Evolutionary conservation across 805 yeast species (phyloP).

Genomic region (Naumovozyma baii): DNA sequence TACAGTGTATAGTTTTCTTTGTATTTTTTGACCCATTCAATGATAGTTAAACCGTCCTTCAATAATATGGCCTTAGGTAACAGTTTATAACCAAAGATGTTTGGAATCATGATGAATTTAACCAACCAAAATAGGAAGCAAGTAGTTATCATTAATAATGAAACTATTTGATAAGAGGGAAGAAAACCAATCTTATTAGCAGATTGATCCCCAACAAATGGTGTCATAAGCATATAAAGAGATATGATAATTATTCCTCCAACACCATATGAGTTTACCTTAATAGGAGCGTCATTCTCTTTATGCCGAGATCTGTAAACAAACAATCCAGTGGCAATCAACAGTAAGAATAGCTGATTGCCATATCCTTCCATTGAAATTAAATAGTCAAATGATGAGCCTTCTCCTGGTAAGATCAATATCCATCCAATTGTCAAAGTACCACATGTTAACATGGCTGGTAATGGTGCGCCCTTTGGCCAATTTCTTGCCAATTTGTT

Average conservation of each 20-base stretch:
- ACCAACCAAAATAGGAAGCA: constrained; percentile 49
- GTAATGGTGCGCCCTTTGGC: constrained; percentile 49
- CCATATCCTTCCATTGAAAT: constrained; percentile 41
- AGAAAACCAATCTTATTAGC: constrained; percentile 19
- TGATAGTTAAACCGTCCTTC: constrained; percentile 50
- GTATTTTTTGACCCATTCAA: constrained; percentile 41
- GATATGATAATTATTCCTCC: constrained; percentile 38
- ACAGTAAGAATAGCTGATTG: constrained; percentile 38
- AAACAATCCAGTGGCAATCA: constrained; percentile 49
- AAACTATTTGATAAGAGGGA: constrained; percentile 35
- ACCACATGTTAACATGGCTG: constrained; percentile 34
- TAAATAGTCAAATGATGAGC: constrained; percentile 33
- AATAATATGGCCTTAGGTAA: constrained; percentile 33
- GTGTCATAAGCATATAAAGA: constrained; percentile 42
- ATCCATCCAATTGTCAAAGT: constrained; percentile 29
- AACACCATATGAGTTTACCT: constrained; percentile 43
- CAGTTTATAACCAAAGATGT: constrained; percentile 37
- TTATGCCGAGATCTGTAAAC: constrained; percentile 44
- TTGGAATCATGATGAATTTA: constrained; percentile 42
- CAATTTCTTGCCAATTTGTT: constrained; percentile 43
- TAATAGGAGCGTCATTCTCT: constrained; percentile 39
- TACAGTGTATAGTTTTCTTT: not conserved
- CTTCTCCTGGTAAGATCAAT: constrained; percentile 28
- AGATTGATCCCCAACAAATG: constrained; percentile 23
- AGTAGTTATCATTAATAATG: constrained; percentile 32